A percentile compares a stretch with the other conserved stretches of the same genome.
These are phyloP conservation scores for Cordyceps cicadae DNA, from an alignment of 2,329 filamentous ascomycete genomes.

Conservation along the genomic window DNA sequence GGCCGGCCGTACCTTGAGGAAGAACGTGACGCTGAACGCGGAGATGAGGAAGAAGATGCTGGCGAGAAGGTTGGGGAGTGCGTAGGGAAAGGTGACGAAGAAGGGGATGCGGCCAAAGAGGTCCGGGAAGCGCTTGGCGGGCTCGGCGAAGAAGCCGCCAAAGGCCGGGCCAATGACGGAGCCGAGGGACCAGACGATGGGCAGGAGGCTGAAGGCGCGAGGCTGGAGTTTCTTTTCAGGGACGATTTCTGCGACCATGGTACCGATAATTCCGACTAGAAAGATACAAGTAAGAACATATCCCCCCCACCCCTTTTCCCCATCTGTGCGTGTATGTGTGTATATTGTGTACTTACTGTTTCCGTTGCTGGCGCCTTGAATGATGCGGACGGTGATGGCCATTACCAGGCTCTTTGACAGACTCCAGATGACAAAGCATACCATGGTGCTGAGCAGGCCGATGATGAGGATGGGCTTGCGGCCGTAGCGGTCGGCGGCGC, in stretches of 20 bases:
- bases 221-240: constrained; percentile 81
- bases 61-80: constrained; percentile 73
- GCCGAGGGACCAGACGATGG: constrained; percentile 78
- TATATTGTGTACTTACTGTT: constrained; percentile 47
- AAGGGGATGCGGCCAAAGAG: constrained; percentile 61
- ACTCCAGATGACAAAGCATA: constrained; percentile 73
- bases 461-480: constrained; percentile 73
- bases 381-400: constrained; percentile 67
- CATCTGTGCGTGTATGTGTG: too few species aligned
- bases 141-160: constrained; percentile 78
- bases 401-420: constrained; percentile 70
- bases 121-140: constrained; percentile 62
- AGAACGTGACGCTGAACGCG: constrained; percentile 64
- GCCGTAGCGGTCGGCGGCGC: constrained; percentile 68
- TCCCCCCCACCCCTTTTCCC: too few species aligned
- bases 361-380: constrained; percentile 80
- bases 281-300: not conserved
- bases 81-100: constrained; percentile 71
- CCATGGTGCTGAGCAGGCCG: constrained; percentile 71
- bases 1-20: constrained; percentile 52
- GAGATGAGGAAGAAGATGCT: constrained; percentile 71
- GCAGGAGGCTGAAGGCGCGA: constrained; percentile 87
- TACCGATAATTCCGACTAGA: constrained; percentile 77
- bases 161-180: constrained; percentile 82
- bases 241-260: constrained; percentile 88